Evolutionary conservation across 2,329 filamentous ascomycete species (phyloP).

Genomic region (Botryotinia globosa): DNA sequence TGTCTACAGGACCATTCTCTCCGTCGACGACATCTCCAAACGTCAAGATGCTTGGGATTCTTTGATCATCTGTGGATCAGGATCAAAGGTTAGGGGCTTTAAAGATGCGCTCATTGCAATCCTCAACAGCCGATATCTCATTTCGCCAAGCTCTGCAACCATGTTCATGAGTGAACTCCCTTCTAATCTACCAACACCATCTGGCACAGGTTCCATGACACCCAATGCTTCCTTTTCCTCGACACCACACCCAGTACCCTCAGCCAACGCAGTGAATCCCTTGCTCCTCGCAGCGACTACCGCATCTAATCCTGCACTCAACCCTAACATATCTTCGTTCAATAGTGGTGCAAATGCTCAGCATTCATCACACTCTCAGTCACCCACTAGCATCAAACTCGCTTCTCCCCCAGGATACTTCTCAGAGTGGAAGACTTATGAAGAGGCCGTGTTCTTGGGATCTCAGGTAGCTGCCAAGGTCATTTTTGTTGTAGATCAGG

Average conservation of each 20-base stretch:
- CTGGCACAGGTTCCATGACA: constrained; percentile 87
- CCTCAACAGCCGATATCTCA: constrained; percentile 76
- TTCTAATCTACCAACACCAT: constrained; percentile 86
- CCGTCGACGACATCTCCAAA: constrained; percentile 80
- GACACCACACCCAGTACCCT: constrained; percentile 53
- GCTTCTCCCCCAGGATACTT: constrained; percentile 69
- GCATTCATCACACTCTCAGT: constrained; percentile 62
- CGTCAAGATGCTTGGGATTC: constrained; percentile 88
- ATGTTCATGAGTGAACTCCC: constrained; percentile 98
- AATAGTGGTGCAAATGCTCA: constrained; percentile 39
- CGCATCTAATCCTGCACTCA: constrained; percentile 43
- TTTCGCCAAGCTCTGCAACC: constrained; percentile 88
- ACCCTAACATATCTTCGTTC: constrained; percentile 40
- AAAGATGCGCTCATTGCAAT: constrained; percentile 83
- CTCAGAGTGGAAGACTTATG: constrained; percentile 56
- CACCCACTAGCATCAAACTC: constrained; percentile 64
- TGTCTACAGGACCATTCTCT: constrained; percentile 79
- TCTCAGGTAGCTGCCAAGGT: constrained; percentile 71
- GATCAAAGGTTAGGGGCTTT: constrained; percentile 70
- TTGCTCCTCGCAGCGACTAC: constrained; percentile 89
- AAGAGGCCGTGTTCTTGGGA: constrained; percentile 68
- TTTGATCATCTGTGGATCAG: constrained; percentile 87
- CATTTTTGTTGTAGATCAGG: constrained; percentile 66
- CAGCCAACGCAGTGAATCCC: constrained; percentile 72
- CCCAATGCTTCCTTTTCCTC: constrained; percentile 55